These are phyloP conservation scores for Barbatosphaeria neglecta DNA, from an alignment of 495 filamentous ascomycete genomes.

Conservation along the genomic window DNA sequence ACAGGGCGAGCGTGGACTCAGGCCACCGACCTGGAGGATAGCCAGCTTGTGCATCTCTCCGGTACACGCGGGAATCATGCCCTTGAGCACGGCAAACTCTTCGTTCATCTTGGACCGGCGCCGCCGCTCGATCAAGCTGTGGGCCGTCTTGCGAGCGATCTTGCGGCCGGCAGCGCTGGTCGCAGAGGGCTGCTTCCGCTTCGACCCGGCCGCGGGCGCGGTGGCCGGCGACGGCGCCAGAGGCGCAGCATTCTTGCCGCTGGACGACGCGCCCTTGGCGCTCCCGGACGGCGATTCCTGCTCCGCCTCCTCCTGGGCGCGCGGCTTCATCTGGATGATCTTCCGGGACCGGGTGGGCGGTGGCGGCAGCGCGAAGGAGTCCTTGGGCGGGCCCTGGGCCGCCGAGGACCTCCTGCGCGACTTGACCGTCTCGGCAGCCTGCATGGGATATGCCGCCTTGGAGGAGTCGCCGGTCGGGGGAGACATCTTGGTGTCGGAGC, in stretches of 20 bases:
- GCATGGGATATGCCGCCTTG: constrained; percentile 40
- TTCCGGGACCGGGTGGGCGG: constrained; percentile 86
- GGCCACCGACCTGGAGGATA: constrained; percentile 68
- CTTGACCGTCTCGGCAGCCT: constrained; percentile 43
- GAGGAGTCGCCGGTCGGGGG: constrained; percentile 39
- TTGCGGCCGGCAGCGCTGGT: constrained; percentile 78
- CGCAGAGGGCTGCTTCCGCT: constrained; percentile 57
- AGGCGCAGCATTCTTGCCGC: constrained; percentile 4
- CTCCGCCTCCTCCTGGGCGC: constrained; percentile 25
- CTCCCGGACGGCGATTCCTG: constrained; percentile 7
- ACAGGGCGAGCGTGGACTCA: background rate
- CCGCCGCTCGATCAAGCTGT: constrained; percentile 86
- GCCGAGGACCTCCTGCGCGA: constrained; percentile 45
- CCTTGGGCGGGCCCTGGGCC: constrained; percentile 40
- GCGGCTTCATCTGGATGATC: constrained; percentile 96
- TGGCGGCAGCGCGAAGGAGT: constrained; percentile 70
- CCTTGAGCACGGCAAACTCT: constrained; percentile 86
- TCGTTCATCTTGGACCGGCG: constrained; percentile 98
- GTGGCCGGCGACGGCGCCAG: constrained; percentile 16
- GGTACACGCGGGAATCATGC: constrained; percentile 86
- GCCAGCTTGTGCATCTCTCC: constrained; percentile 98
- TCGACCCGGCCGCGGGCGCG: constrained; percentile 31
- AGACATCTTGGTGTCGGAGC: constrained; percentile 11
- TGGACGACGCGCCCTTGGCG: constrained; percentile 5
- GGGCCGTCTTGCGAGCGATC: constrained; percentile 90